Base-by-base conservation (phyloP, 352 stramenopile species). In the Pythium brassicae region DNA sequence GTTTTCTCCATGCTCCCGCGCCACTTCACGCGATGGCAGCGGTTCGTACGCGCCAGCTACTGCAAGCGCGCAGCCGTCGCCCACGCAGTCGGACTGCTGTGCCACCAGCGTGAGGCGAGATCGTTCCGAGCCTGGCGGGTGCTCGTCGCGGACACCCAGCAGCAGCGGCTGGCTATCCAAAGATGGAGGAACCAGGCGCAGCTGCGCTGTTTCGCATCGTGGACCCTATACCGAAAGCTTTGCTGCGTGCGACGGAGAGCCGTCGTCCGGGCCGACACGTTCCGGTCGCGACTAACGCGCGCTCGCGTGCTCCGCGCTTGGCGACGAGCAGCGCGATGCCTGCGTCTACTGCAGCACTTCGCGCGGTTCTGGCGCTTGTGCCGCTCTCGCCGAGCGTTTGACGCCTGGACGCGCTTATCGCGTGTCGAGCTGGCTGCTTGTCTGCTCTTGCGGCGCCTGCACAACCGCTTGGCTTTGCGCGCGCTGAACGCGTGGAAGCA, bases 401-500 rank as follows among this genome's bases (percentile, higher is more conserved):
- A 44, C 8, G 20, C 49, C 8, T 61, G 55, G 55, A 42, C 11
- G 4, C 35, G 14, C 10, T 22, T 14, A 7, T 17, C 42, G 10
- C 35, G 26, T 4, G 15, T 27, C 15, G 32, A 32, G 15, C 35
- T 44, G 7, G 10, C 10, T 8, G 26, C 37, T 0, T 12, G 37
- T 8, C 25, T n/a, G 11, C 32, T 55, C 5, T 34, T 50, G n/a
- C 15, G 7, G 12, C 34, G 47, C 50, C 43, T 69, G 23, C 42
- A 62, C 35, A 58, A 47, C 25, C 19, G 29, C 23, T 59, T 62
- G 2, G 29, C 80, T 7, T 20, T 37, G 22, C 61, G 57, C 1
- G 53, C 79, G 1, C 76, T 85, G 39, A 69, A 69, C 20, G 55
- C 74, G 17, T 87, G 74, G 76, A 83, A 63, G 43, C 26, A 55